Evolutionary conservation across 2,329 filamentous ascomycete genomes (phyloP).

Genomic region (Verticillium nonalfalfae): DNA sequence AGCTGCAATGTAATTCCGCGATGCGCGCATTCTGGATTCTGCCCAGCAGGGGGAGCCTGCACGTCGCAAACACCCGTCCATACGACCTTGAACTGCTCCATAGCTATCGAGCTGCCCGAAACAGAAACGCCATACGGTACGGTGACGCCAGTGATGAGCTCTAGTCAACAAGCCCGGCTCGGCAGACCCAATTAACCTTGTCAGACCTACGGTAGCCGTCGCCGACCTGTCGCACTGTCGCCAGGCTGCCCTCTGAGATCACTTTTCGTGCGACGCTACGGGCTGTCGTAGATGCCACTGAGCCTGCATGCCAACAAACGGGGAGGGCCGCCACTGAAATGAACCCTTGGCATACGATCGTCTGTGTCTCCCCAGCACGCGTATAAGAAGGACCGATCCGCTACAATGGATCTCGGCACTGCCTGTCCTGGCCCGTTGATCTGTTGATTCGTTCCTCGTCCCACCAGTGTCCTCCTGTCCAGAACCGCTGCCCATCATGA

Average conservation of each 20-base stretch:
- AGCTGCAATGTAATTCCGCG: not conserved
- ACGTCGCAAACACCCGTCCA: not conserved
- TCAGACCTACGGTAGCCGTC: not conserved
- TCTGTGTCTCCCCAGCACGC: not conserved
- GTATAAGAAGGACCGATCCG: not conserved
- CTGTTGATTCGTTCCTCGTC: not conserved
- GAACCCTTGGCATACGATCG: not conserved
- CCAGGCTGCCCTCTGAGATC: not conserved
- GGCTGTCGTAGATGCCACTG: not conserved
- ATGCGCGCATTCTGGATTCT: not conserved
- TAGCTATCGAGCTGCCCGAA: not conserved
- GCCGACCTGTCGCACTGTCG: not conserved
- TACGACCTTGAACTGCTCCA: not conserved
- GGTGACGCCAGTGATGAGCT: not conserved
- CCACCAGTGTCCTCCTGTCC: not conserved
- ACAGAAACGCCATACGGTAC: not conserved
- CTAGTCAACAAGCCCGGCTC: not conserved
- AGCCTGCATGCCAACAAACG: not conserved
- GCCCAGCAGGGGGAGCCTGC: not conserved
- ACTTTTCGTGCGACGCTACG: not conserved
- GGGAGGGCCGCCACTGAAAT: not conserved
- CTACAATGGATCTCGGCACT: not conserved
- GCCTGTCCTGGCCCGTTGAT: not conserved
- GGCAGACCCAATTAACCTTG: not conserved
- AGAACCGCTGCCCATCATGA: constrained; percentile 16